These are phyloP conservation scores for Xylaria venustula DNA, from an alignment of 495 filamentous ascomycete species.

Conservation along the genomic window DNA sequence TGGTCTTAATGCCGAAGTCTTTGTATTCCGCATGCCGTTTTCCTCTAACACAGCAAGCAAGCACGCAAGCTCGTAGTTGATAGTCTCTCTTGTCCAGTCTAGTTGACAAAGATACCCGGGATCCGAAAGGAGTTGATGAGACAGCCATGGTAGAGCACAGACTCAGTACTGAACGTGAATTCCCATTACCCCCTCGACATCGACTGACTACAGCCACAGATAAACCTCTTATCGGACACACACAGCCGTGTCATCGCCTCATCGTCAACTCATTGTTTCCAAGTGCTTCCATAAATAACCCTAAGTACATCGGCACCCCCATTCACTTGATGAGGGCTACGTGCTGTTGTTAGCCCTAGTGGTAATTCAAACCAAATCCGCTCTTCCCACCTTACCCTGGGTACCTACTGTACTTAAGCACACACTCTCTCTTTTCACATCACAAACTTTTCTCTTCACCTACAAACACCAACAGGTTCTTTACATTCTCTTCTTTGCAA, in stretches of 20 bases:
- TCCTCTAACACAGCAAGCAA: not conserved
- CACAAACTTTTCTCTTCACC: not conserved
- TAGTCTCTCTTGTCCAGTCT: not conserved
- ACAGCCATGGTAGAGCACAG: not conserved
- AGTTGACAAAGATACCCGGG: not conserved
- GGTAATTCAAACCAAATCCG: too few relatives aligned
- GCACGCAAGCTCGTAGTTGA: not conserved
- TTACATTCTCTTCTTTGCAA: not conserved
- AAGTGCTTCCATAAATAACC: too few relatives aligned
- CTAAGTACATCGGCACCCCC: not conserved
- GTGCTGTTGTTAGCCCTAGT: too few relatives aligned
- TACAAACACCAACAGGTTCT: not conserved
- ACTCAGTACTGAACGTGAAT: not conserved
- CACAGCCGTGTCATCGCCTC: not conserved
- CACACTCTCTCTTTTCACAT: too few relatives aligned
- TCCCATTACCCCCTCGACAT: not conserved
- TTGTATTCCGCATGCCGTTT: not conserved
- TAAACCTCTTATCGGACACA: not conserved
- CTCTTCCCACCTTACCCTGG: too few relatives aligned
- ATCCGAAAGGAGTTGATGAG: not conserved
- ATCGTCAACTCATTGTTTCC: too few relatives aligned
- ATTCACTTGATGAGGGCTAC: not conserved
- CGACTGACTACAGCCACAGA: not conserved
- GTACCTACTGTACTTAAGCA: too few relatives aligned
- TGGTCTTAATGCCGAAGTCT: not conserved